phyloP scores from a whole-genome alignment of 208 protist genomes.

The Kentomonas sorsogonicus region DNA sequence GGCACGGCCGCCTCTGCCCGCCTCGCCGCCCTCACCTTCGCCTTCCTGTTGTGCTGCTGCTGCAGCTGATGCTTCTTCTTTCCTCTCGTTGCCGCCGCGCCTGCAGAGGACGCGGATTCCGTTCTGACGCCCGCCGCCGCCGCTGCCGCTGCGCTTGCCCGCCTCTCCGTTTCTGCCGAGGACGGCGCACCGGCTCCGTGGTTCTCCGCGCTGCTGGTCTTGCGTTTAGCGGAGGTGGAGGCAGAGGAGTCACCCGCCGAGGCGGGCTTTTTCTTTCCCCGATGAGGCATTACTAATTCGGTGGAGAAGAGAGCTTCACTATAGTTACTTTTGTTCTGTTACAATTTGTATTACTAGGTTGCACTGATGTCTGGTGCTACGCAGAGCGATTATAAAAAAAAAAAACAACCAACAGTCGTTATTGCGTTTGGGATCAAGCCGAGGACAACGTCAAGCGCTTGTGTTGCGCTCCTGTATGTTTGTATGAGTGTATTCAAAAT shows the following conservation, averaged over 20 bases:
- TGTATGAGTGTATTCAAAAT: background rate
- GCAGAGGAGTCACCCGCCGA: background rate
- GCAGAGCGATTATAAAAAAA: too few relatives aligned
- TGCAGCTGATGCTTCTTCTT: background rate
- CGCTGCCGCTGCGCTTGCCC: background rate
- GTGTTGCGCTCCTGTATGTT: background rate
- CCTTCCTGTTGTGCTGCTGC: background rate
- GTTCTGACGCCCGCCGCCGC: background rate
- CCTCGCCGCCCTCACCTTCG: too few relatives aligned
- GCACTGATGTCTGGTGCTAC: too few relatives aligned
- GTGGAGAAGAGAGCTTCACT: too few relatives aligned
- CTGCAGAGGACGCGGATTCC: background rate
- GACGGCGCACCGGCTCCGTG: background rate
- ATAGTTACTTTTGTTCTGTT: too few relatives aligned
- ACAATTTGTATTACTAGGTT: too few relatives aligned
- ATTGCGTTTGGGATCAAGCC: too few relatives aligned
- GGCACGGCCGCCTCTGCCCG: too few relatives aligned
- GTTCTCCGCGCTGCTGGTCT: background rate
- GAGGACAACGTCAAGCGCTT: too few relatives aligned
- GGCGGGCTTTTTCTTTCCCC: constrained; percentile 1
- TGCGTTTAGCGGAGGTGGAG: too few relatives aligned
- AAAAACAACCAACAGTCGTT: too few relatives aligned
- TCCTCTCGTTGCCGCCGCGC: background rate
- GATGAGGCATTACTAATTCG: too few relatives aligned
- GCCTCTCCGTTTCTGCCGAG: background rate